phyloP scores from a whole-genome alignment of 1,139 yeast genomes.

The Suhomyces bribrorum region DNA sequence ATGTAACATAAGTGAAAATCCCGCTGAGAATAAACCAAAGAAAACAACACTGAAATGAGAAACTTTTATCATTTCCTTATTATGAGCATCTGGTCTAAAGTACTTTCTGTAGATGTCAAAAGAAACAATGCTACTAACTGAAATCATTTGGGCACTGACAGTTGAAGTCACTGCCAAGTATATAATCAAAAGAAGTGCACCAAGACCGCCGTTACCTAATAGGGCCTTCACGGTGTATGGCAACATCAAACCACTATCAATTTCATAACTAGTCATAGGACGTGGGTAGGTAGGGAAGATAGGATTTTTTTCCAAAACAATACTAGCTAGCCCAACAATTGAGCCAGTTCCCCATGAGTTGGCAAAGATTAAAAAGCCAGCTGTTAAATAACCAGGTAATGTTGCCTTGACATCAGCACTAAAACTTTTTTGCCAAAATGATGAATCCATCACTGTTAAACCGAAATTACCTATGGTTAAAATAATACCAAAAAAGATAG shows the following conservation, averaged over 20 bases:
- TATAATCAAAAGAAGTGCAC: constrained; percentile 29
- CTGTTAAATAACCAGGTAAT: constrained; percentile 40
- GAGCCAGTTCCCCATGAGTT: constrained; percentile 37
- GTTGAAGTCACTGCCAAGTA: constrained; percentile 37
- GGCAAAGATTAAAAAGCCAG: constrained; percentile 34
- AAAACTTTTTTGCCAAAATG: constrained; percentile 39
- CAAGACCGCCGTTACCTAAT: constrained; percentile 31
- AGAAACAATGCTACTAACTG: constrained; percentile 32
- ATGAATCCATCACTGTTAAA: constrained; percentile 32
- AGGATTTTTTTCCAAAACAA: constrained; percentile 27
- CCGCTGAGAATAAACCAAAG: constrained; percentile 33
- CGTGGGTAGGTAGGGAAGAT: constrained; percentile 34
- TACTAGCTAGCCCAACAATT: constrained; percentile 28
- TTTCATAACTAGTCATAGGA: constrained; percentile 26
- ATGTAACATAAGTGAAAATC: constrained; percentile 32
- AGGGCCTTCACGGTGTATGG: constrained; percentile 31
- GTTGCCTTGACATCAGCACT: constrained; percentile 35
- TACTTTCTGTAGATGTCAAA: constrained; percentile 35
- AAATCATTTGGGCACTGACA: constrained; percentile 34
- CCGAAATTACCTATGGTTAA: constrained; percentile 33
- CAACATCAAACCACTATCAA: constrained; percentile 30
- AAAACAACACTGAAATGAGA: constrained; percentile 32
- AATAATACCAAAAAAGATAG: constrained; percentile 32
- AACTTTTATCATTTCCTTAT: constrained; percentile 28
- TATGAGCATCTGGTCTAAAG: constrained; percentile 28